Evolutionary conservation across 139 green algal genomes (phyloP).

Genomic region (Volvox africanus): DNA sequence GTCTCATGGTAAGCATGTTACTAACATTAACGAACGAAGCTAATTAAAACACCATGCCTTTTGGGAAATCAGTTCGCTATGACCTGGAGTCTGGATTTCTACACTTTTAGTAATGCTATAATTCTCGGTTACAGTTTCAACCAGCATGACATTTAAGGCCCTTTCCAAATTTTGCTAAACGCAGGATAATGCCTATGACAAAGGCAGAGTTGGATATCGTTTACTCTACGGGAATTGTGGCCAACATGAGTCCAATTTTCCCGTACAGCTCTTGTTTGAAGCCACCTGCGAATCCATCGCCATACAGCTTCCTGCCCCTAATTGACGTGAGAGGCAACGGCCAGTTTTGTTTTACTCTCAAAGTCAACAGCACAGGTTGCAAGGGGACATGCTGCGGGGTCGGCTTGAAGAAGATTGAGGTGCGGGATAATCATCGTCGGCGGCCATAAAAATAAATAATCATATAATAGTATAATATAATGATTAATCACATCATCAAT

Average conservation of each 20-base stretch:
- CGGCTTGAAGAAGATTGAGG: conserved; percentile 1
- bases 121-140: too few relatives aligned
- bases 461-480: neutral
- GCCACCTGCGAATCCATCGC: neutral
- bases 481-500: too few relatives aligned
- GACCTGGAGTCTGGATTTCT: too few relatives aligned
- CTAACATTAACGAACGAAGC: too few relatives aligned
- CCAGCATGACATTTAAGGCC: too few relatives aligned
- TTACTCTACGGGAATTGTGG: neutral
- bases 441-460: neutral
- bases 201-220: too few relatives aligned
- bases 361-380: neutral
- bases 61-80: too few relatives aligned
- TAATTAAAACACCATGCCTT: too few relatives aligned
- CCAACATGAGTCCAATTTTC: neutral
- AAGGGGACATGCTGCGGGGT: neutral
- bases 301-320: neutral
- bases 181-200: too few relatives aligned
- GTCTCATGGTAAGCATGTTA: too few relatives aligned
- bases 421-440: neutral
- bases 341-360: neutral
- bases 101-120: too few relatives aligned
- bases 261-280: neutral
- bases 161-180: too few relatives aligned
- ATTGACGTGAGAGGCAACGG: neutral